Conservation (phyloP, 805 yeast genomes). For the Huiozyma sinensis region DNA sequence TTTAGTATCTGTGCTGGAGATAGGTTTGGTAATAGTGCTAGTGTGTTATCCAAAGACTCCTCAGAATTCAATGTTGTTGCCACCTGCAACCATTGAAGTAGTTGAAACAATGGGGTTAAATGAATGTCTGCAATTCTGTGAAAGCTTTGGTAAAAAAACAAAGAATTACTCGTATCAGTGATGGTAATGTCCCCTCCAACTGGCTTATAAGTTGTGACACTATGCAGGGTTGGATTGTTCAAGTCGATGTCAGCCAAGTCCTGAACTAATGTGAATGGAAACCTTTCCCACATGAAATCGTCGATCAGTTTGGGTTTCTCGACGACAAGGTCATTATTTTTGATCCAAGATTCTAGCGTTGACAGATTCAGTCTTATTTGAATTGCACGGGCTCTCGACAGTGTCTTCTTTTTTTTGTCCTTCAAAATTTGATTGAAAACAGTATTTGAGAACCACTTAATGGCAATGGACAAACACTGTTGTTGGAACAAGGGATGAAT, state of each 20-base stretch:
- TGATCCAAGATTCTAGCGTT: constrained; percentile 86
- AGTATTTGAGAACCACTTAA: constrained; percentile 64
- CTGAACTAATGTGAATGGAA: constrained; percentile 29
- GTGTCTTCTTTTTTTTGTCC: constrained; percentile 45
- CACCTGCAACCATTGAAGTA: constrained; percentile 86
- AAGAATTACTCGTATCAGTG: constrained; percentile 30
- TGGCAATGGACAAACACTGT: constrained; percentile 66
- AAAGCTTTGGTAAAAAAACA: constrained; percentile 55
- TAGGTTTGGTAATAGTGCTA: constrained; percentile 43
- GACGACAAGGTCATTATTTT: constrained; percentile 31
- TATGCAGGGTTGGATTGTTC: constrained; percentile 13
- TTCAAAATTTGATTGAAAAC: constrained; percentile 65
- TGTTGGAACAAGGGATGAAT: constrained; percentile 70
- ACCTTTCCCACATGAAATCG: constrained; percentile 29
- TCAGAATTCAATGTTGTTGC: constrained; percentile 60
- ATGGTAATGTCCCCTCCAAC: constrained; percentile 8
- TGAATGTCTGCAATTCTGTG: constrained; percentile 56
- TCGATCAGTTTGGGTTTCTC: constrained; percentile 29
- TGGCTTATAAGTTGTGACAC: constrained; percentile 20
- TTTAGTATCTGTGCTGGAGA: constrained; percentile 63
- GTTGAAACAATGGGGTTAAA: constrained; percentile 61
- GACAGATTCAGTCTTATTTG: constrained; percentile 84
- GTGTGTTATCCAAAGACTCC: constrained; percentile 47
- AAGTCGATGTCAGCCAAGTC: constrained; percentile 23
- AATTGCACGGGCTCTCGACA: constrained; percentile 75